phyloP scores from a whole-genome alignment of 176 grass and related monocot genomes.

The Hordeum vulgare region MorexV3_pseudomolecules_assembly NC_058522.1:112871561-112872060 shows the following conservation, averaged over 20 bases:
- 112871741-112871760: neutral
- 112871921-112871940: neutral
- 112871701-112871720: neutral
- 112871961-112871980: no score
- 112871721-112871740: neutral
- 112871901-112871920: neutral
- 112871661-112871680: neutral
- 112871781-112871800: neutral
- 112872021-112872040: no score
- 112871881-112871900: neutral
- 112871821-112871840: neutral
- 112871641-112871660: neutral
- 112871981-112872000: no score
- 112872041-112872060: no score
- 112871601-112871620: neutral
- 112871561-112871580: neutral
- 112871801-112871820: neutral
- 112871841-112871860: neutral
- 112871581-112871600: neutral
- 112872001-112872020: no score
- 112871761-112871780: neutral
- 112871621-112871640: neutral
- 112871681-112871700: neutral
- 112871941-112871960: no score
- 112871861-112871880: neutral